Evolutionary conservation across 768 basidiomycete genomes (phyloP).

Genomic region (Lentinula boryana): DNA sequence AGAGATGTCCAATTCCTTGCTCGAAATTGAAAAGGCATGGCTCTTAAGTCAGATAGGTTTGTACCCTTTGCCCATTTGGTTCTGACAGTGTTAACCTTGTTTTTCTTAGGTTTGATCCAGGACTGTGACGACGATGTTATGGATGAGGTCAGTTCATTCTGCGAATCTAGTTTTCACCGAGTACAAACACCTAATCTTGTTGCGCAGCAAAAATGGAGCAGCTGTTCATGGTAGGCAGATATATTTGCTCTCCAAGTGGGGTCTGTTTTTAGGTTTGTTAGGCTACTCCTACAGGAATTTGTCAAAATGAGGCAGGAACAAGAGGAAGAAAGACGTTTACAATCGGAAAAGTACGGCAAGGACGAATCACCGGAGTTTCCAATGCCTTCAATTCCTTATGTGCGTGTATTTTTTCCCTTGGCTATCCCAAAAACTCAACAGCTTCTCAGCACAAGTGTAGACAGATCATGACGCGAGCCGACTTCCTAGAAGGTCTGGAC

Average conservation of each 20-base stretch:
- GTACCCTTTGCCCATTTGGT: constrained; percentile 8
- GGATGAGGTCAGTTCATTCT: constrained; percentile 64
- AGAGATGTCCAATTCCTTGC: constrained; percentile 55
- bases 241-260: background rate
- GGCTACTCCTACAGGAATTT: constrained; percentile 67
- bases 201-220: constrained; percentile 70
- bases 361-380: constrained; percentile 35
- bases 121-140: constrained; percentile 84
- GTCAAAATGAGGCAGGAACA: constrained; percentile 53
- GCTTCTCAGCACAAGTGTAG: constrained; percentile 54
- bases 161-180: background rate
- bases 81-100: background rate
- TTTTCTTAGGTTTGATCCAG: constrained; percentile 49
- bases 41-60: constrained; percentile 68
- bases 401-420: constrained; percentile 17
- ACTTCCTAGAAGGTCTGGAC: constrained; percentile 67
- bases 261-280: background rate
- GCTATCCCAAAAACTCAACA: background rate
- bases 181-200: background rate
- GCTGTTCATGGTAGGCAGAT: constrained; percentile 54
- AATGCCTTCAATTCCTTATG: constrained; percentile 61
- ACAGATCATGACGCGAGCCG: constrained; percentile 79
- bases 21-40: constrained; percentile 76
- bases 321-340: constrained; percentile 32
- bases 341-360: constrained; percentile 26